These are phyloP conservation scores for Podila epicladia DNA, from an alignment of 192 early-diverging fungal genomes.

Conservation along the genomic window DNA sequence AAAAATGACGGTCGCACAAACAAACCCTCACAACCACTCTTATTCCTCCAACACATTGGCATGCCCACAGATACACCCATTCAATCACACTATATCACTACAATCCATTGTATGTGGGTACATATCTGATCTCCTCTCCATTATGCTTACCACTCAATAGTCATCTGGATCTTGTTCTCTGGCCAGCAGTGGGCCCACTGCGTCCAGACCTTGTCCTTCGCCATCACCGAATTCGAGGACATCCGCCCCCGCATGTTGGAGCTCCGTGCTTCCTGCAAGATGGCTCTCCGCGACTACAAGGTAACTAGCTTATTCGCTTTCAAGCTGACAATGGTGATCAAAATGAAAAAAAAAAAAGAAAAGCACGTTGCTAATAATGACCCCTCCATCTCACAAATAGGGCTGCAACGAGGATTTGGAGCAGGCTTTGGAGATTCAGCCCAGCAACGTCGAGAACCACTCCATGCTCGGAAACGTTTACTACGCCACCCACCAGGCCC, in stretches of 20 bases:
- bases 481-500: conserved; percentile 52
- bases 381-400: conserved; percentile 15
- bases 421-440: conserved; percentile 33
- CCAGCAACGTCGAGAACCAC: conserved; percentile 48
- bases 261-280: conserved; percentile 64
- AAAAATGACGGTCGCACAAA: no score
- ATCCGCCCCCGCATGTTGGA: conserved; percentile 62
- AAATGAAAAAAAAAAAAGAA: conserved; percentile 9
- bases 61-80: no score
- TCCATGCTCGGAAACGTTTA: conserved; percentile 47
- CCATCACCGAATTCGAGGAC: conserved; percentile 60
- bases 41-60: no score
- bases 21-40: no score
- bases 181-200: conserved; percentile 68
- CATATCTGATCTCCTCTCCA: background rate
- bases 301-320: conserved; percentile 10
- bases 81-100: no score
- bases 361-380: conserved; percentile 41
- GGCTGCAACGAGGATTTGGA: conserved; percentile 51
- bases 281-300: conserved; percentile 57
- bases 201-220: conserved; percentile 64
- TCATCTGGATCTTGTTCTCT: conserved; percentile 65
- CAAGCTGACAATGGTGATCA: conserved; percentile 29
- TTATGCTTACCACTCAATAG: conserved; percentile 6
- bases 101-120: no score